These are phyloP conservation scores for Pharus latifolius DNA, from an alignment of 176 grass and related monocot genomes.

Conservation along the genomic window DNA sequence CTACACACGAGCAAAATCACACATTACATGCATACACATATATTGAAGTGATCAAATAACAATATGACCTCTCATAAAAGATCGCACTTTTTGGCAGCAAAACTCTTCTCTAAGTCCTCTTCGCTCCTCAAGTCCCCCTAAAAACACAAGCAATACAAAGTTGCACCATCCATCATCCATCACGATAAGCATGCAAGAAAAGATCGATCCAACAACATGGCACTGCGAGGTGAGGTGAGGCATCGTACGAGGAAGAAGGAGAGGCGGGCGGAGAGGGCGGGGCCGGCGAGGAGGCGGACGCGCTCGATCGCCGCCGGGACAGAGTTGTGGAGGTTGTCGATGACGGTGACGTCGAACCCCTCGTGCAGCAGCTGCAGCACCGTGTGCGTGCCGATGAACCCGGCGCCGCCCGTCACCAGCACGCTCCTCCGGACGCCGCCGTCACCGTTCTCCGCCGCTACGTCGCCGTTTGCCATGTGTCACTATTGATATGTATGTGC, in stretches of 20 bases:
- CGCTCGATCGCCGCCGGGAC: slow-evolving; percentile 71
- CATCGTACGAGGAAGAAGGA: slow-evolving; percentile 57
- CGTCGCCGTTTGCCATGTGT: slow-evolving; percentile 32
- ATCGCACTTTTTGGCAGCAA: slow-evolving; percentile 31
- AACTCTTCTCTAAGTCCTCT: slow-evolving; percentile 69
- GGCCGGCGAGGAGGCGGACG: slow-evolving; percentile 66
- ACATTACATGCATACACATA: background rate
- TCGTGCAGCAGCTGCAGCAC: slow-evolving; percentile 68
- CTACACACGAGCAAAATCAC: slow-evolving; percentile 12
- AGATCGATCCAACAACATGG: no score
- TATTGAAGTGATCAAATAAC: background rate
- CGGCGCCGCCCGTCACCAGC: slow-evolving; percentile 83
- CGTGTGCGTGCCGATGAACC: slow-evolving; percentile 95
- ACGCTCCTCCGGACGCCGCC: slow-evolving; percentile 17
- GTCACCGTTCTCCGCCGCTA: background rate
- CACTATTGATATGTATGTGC: background rate
- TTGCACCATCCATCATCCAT: background rate
- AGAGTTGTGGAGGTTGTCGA: slow-evolving; percentile 97
- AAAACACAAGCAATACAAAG: background rate
- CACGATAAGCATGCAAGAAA: background rate
- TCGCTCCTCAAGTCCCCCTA: slow-evolving; percentile 71
- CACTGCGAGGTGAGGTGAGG: no score
- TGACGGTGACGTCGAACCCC: slow-evolving; percentile 56
- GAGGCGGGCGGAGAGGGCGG: slow-evolving; percentile 50
- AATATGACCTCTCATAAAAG: background rate